phyloP scores from a whole-genome alignment of 305 asterid species.

The Solanum hybrid region DNA sequence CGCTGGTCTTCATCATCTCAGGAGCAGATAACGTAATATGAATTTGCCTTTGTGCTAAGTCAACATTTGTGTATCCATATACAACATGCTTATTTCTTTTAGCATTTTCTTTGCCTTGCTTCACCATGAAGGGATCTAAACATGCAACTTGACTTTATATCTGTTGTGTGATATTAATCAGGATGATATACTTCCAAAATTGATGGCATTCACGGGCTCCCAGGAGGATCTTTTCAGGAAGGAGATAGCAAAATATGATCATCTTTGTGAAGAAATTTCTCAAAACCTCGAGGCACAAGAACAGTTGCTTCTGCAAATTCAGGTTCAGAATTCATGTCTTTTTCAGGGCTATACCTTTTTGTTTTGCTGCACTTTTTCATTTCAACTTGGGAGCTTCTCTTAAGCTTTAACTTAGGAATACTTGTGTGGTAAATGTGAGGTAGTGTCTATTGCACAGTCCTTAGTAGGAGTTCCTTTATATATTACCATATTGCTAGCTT shows the following conservation, averaged over 20 bases:
- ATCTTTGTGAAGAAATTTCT: conserved; percentile 70
- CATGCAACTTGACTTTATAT: not conserved
- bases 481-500: not conserved
- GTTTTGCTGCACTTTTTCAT: not conserved
- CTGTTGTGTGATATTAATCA: conserved; percentile 20
- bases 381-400: not conserved
- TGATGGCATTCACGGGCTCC: conserved; percentile 85
- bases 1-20: not conserved
- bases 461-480: not conserved
- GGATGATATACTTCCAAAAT: conserved; percentile 96
- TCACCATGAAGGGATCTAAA: not conserved
- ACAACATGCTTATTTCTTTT: not conserved
- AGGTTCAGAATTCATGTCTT: conserved; percentile 35
- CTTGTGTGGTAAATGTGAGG: not conserved
- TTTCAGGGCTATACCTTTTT: not conserved
- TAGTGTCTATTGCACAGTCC: not conserved
- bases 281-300: conserved; percentile 81
- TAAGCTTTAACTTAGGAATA: not conserved
- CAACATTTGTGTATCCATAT: not conserved
- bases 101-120: not conserved
- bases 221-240: conserved; percentile 91
- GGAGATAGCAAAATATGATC: conserved; percentile 87
- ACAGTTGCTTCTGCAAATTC: conserved; percentile 71
- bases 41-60: not conserved
- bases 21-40: not conserved